Percentiles rank a stretch among this genome's conserved stretches.
phyloP scores from a whole-genome alignment of 371 early-diverging fungal species.

The Capillidium heterosporum region DNA sequence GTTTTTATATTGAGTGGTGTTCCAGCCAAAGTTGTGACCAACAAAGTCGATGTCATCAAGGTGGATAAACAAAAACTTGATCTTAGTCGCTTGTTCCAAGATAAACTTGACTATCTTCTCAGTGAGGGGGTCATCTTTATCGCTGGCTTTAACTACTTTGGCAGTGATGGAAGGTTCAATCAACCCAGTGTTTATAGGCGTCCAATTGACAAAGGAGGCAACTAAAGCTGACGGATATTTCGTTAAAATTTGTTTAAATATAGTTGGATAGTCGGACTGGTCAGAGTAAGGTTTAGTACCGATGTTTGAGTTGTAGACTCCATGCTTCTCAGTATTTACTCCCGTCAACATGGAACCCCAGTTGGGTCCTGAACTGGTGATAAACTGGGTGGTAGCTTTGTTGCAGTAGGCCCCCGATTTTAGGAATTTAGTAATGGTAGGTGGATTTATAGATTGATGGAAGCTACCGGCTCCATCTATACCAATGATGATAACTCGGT shows the following conservation, averaged over 20 bases:
- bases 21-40: constrained; percentile 5
- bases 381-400: background rate
- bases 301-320: constrained; percentile 4
- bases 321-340: constrained; percentile 6
- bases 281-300: constrained; percentile 3
- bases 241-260: constrained; percentile 4
- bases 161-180: constrained; percentile 7
- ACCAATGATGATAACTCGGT: background rate
- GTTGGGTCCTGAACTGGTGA: constrained; percentile 8
- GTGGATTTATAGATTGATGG: background rate
- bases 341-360: constrained; percentile 10
- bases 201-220: constrained; percentile 7
- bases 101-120: constrained; percentile 6
- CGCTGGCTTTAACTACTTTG: background rate
- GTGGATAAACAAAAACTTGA: constrained; percentile 7
- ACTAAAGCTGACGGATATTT: background rate
- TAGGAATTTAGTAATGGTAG: background rate
- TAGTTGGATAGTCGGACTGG: constrained; percentile 6
- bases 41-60: constrained; percentile 6
- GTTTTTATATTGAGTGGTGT: background rate
- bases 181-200: constrained; percentile 8
- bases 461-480: constrained; percentile 2
- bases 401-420: background rate
- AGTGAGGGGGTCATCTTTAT: background rate
- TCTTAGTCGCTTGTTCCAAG: background rate